Evolutionary conservation across 495 filamentous ascomycete genomes (phyloP).

Genomic region (Pseudomonodictys pantanalensis): DNA sequence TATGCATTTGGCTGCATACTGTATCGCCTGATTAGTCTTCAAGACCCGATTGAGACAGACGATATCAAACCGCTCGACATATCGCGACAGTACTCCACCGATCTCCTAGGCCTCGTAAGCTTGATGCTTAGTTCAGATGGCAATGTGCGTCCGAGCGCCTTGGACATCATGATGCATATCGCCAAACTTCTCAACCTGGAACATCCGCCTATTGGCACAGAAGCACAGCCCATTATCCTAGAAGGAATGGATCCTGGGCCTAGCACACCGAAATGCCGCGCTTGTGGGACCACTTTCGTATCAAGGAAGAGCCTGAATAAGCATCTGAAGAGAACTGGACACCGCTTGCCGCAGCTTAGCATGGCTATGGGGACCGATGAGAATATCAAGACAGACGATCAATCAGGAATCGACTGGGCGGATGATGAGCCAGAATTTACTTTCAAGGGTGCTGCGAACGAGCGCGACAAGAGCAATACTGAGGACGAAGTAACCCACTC

Average conservation of each 20-base stretch:
- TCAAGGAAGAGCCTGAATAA: background rate
- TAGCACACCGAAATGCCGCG: background rate
- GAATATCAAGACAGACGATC: background rate
- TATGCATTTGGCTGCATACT: constrained; percentile 15
- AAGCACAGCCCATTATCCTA: background rate
- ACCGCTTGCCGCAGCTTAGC: background rate
- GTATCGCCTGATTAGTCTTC: background rate
- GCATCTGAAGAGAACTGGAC: constrained; percentile 1
- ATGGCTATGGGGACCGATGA: background rate
- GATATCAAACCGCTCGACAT: constrained; percentile 4
- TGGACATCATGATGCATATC: background rate
- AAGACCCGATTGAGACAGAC: background rate
- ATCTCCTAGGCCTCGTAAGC: background rate
- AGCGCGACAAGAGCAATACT: background rate
- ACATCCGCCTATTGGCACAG: background rate
- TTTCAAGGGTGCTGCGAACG: background rate
- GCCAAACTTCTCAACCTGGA: background rate
- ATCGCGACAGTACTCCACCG: background rate
- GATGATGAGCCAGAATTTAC: background rate
- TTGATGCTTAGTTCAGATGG: background rate
- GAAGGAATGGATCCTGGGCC: background rate
- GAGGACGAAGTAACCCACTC: background rate
- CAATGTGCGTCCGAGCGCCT: background rate
- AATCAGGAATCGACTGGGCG: background rate
- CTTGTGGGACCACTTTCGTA: background rate